These are phyloP conservation scores for Oryza rufipogon DNA, from an alignment of 176 grass and related monocot species.

Conservation along the genomic window DNA sequence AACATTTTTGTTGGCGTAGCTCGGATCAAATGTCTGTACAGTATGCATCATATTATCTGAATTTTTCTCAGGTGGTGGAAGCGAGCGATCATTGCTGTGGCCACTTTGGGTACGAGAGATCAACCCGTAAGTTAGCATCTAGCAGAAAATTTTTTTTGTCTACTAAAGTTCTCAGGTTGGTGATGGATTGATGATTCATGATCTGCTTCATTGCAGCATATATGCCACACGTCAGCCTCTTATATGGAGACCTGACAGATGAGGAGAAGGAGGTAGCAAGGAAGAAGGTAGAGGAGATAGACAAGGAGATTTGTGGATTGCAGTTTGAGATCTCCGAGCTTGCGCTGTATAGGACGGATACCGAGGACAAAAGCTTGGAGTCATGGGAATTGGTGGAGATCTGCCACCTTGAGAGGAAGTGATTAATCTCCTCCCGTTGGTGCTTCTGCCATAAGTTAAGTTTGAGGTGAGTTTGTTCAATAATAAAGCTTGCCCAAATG, in stretches of 20 bases:
- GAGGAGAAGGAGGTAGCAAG: conserved; percentile 81
- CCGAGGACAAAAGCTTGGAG: conserved; percentile 84
- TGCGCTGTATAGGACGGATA: conserved; percentile 79
- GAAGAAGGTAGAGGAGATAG: conserved; percentile 72
- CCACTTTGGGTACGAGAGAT: conserved; percentile 68
- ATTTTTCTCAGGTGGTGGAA: conserved; percentile 59
- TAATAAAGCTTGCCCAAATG: conserved; percentile 1
- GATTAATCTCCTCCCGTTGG: conserved; percentile 20
- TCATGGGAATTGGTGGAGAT: conserved; percentile 91
- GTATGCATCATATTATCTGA: background rate
- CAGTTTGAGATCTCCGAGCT: conserved; percentile 72
- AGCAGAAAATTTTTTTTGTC: background rate
- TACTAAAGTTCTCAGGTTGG: background rate
- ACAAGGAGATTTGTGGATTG: conserved; percentile 66
- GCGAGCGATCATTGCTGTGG: conserved; percentile 64
- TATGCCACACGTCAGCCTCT: conserved; percentile 79
- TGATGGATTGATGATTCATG: background rate
- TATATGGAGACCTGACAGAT: conserved; percentile 79
- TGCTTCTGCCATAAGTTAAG: conserved; percentile 34
- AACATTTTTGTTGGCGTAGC: background rate
- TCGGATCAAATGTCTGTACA: background rate
- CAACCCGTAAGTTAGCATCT: conserved; percentile 54
- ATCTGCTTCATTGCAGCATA: conserved; percentile 58
- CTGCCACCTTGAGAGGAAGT: conserved; percentile 60
- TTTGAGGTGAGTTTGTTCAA: conserved; percentile 20